phyloP scores from a whole-genome alignment of 352 stramenopile species.

The Phytophthora pini region DNA sequence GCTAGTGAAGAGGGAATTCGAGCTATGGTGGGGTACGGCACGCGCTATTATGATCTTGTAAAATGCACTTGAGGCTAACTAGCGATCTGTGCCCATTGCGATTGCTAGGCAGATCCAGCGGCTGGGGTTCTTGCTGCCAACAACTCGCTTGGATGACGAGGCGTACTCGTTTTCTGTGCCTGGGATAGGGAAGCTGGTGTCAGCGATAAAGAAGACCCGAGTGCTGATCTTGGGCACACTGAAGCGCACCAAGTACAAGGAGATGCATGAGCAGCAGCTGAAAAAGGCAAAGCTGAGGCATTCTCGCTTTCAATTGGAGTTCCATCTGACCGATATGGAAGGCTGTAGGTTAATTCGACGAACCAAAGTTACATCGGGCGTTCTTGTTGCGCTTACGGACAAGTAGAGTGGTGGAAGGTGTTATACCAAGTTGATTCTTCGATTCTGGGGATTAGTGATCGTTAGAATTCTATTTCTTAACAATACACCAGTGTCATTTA shows the following conservation, averaged over 20 bases:
- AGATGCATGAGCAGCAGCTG: conserved; percentile 64
- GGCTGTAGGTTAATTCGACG: conserved; percentile 54
- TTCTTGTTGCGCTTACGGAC: conserved; percentile 46
- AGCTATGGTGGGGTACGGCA: conserved; percentile 43
- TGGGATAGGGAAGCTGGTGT: conserved; percentile 63
- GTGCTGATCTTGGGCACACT: conserved; percentile 43
- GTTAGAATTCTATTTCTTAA: too few species aligned
- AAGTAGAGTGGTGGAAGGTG: conserved; percentile 18
- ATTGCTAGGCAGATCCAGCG: conserved; percentile 47
- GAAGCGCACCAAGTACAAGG: conserved; percentile 70
- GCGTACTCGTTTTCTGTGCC: conserved; percentile 62
- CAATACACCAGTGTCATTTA: too few species aligned
- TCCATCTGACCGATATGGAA: conserved; percentile 73
- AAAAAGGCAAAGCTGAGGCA: conserved; percentile 67
- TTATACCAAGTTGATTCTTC: background rate
- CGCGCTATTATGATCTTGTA: background rate
- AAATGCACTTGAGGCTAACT: background rate
- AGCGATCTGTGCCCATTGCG: background rate
- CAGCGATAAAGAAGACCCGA: conserved; percentile 63
- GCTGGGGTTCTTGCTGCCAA: conserved; percentile 61
- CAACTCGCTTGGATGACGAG: conserved; percentile 52
- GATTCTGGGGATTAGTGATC: background rate
- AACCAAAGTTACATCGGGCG: conserved; percentile 64
- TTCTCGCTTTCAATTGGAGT: conserved; percentile 61
- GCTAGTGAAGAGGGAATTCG: conserved; percentile 20